phyloP scores from a whole-genome alignment of 2,329 filamentous ascomycete genomes.

The Berkeleyomyces basicola region DNA sequence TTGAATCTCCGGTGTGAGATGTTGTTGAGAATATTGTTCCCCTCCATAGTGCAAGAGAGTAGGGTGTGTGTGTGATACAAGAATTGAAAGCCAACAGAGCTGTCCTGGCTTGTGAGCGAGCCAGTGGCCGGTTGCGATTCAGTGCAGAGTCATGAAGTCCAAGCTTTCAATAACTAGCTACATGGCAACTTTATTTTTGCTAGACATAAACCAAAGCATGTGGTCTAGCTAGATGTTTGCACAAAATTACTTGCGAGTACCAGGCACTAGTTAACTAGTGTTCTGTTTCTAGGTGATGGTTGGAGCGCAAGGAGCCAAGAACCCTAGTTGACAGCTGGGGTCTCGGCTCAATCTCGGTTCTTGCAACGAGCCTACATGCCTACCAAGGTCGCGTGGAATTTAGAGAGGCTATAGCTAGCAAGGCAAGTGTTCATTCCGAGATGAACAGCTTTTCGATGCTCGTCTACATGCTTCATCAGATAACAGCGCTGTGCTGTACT shows the following conservation, averaged over 20 bases:
- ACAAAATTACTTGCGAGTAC: no score
- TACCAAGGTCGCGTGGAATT: neutral
- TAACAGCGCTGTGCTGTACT: neutral
- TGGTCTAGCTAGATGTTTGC: no score
- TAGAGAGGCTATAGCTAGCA: neutral
- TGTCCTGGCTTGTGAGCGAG: no score
- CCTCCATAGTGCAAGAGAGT: conserved; percentile 36
- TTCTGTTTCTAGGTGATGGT: neutral
- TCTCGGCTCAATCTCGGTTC: neutral
- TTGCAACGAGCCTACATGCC: neutral
- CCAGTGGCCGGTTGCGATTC: no score
- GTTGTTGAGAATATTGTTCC: conserved; percentile 66
- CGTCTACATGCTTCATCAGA: neutral
- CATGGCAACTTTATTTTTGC: no score
- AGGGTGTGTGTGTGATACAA: neutral
- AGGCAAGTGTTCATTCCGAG: neutral
- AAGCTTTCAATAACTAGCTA: no score
- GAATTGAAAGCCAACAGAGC: neutral
- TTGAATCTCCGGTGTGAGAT: conserved; percentile 95
- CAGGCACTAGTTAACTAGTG: no score
- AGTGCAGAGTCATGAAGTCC: no score
- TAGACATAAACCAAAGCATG: no score
- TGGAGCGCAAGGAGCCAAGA: neutral
- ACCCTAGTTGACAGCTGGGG: neutral
- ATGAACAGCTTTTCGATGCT: neutral